A percentile compares a stretch with the other conserved stretches of the same genome.
These are phyloP conservation scores for Kwoniella pini DNA, from an alignment of 768 basidiomycete genomes.

Conservation along the genomic window DNA sequence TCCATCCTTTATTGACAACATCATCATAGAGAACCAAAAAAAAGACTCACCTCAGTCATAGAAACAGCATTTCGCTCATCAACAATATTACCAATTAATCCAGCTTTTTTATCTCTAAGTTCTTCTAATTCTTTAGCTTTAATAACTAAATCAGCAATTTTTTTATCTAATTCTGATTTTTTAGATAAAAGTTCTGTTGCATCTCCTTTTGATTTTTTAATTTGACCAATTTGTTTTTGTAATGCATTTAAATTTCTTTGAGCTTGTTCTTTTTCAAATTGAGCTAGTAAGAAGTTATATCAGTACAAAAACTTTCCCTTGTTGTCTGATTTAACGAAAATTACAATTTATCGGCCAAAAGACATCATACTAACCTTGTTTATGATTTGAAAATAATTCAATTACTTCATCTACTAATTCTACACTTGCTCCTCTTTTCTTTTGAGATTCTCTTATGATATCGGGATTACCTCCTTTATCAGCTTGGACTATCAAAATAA, in stretches of 20 bases:
- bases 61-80: conserved; percentile 82
- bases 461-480: conserved; percentile 80
- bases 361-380: conserved; percentile 73
- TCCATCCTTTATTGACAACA: neutral
- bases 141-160: conserved; percentile 74
- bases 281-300: conserved; percentile 66
- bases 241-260: conserved; percentile 82
- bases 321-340: too few relatives aligned
- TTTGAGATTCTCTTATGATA: conserved; percentile 86
- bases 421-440: conserved; percentile 81
- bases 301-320: too few relatives aligned
- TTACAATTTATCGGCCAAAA: too few relatives aligned
- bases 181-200: conserved; percentile 81
- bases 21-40: too few relatives aligned
- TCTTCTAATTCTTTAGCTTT: conserved; percentile 72
- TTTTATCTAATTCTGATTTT: conserved; percentile 82
- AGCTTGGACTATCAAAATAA: conserved; percentile 38
- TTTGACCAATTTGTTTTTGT: conserved; percentile 90
- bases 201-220: conserved; percentile 94
- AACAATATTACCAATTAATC: conserved; percentile 87
- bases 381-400: conserved; percentile 88
- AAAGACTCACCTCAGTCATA: conserved; percentile 71
- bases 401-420: conserved; percentile 94
- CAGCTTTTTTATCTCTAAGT: conserved; percentile 63
- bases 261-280: conserved; percentile 76